Evolutionary conservation across 768 basidiomycete genomes (phyloP).

Genomic region (Boletus pseudo-olivaceus): DNA sequence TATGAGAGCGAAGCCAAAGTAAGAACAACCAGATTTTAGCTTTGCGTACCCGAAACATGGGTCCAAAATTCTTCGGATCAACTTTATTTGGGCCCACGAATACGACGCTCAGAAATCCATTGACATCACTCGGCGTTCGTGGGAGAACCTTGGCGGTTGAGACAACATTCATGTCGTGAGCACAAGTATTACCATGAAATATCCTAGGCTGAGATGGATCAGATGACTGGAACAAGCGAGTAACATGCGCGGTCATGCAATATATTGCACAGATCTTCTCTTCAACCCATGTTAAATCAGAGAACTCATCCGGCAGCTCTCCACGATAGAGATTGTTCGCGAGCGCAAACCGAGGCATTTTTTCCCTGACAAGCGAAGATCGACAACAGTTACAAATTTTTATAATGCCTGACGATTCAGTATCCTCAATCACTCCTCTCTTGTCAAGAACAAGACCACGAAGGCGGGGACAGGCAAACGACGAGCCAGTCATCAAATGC

Average conservation of each 20-base stretch:
- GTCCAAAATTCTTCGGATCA: neutral
- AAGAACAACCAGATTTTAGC: neutral
- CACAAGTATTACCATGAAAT: conserved; percentile 35
- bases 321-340: neutral
- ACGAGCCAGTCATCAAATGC: too few relatives aligned
- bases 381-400: too few relatives aligned
- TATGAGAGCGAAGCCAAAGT: neutral
- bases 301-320: neutral
- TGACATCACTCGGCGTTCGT: conserved; percentile 24
- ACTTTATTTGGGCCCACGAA: conserved; percentile 30
- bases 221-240: conserved; percentile 23
- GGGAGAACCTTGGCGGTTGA: conserved; percentile 29
- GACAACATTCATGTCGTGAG: conserved; percentile 32
- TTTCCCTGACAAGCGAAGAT: too few relatives aligned
- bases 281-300: neutral
- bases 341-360: neutral
- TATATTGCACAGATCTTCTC: conserved; percentile 29
- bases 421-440: too few relatives aligned
- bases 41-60: neutral
- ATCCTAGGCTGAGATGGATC: conserved; percentile 21
- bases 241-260: conserved; percentile 27
- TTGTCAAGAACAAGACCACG: too few relatives aligned
- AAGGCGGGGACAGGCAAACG: too few relatives aligned
- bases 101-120: conserved; percentile 23
- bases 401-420: too few relatives aligned